Evolutionary conservation across 257 asterid species (phyloP), one percentile per base, ranked within the genome.

Genomic region (Eustoma russellianum): DNA sequence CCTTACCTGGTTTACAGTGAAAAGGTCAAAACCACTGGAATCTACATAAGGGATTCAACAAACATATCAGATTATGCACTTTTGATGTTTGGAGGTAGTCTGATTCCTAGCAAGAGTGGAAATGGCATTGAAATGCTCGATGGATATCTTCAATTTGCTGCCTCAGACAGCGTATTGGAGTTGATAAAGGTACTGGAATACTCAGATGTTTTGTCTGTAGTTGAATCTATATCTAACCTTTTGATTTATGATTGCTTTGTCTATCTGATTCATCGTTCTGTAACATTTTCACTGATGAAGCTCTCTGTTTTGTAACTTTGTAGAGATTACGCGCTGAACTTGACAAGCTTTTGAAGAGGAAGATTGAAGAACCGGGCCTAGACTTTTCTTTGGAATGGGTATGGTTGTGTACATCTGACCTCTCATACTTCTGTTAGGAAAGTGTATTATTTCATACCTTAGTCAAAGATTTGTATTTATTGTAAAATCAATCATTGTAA

Each of bases 61-160:
- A 91, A 87, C 70, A 84, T 91, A 70, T 87, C 98, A 0, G 96
- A 87, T 71, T 91, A 87, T 67, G 91, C 95, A 56, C 71, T 91
- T 54, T 81, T 91, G 17, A 82, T 91, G 98, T 91, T 91, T 52
- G 98, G 98, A 57, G 96, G 98, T 50, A 82, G 83, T 68, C 95
- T 91, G 68, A 65, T 67, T 70, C 92, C 91, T 17, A 74, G 85
- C 79, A 68, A 74, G 60, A 78, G 50, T 60, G 93, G 85, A 24
- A 83, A 84, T 61, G 96, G 96, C 46, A 87, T 91, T 19, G 95
- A 91, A 70, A 91, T 91, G 98, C 96, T 91, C 2, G 96, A 79
- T 35, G 98, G 98, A 45, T 91, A 87, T 73, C 96, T 91, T 59
- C 95, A 84, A 66, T 91, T 91, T 50, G 87, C 96, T 14, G 95